Percentiles rank a stretch among this genome's conserved stretches.
These are phyloP conservation scores for Pestalotiopsis sp. DNA, from an alignment of 2,329 filamentous ascomycete genomes.

Conservation along the genomic window DNA sequence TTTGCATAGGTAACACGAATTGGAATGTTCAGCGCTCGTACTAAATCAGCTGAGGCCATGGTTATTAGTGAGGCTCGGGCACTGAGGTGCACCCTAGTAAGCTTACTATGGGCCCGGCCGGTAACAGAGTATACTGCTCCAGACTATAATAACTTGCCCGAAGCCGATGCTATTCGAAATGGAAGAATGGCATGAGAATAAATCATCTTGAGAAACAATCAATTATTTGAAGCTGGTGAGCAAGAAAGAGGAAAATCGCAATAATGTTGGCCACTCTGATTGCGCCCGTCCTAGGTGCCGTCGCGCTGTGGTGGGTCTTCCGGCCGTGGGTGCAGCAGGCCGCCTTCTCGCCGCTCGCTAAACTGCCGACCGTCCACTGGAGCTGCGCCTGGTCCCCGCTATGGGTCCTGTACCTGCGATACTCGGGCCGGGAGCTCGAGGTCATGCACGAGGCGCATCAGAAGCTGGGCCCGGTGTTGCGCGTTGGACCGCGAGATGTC, in stretches of 20 bases:
- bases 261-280: not conserved
- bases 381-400: not conserved
- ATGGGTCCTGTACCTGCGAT: constrained; percentile 14
- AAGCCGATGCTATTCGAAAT: not conserved
- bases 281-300: not conserved
- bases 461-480: constrained; percentile 11
- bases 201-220: not conserved
- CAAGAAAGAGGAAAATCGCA: not conserved
- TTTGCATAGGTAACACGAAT: not conserved
- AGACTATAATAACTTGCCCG: not conserved
- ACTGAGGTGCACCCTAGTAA: not conserved
- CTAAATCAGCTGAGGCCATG: not conserved
- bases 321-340: not conserved
- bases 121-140: not conserved
- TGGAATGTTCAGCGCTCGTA: not conserved
- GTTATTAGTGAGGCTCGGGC: not conserved
- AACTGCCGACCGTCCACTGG: constrained; percentile 14
- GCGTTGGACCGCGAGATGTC: constrained; percentile 12
- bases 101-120: not conserved
- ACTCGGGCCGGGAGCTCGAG: constrained; percentile 4
- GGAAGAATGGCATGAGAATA: not conserved
- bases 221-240: not conserved
- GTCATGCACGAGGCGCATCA: constrained; percentile 7
- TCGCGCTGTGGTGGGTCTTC: not conserved
- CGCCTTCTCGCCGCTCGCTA: not conserved